Evolutionary conservation across 805 yeast species (phyloP).

Genomic region (Wickerhamomyces bovis): DNA sequence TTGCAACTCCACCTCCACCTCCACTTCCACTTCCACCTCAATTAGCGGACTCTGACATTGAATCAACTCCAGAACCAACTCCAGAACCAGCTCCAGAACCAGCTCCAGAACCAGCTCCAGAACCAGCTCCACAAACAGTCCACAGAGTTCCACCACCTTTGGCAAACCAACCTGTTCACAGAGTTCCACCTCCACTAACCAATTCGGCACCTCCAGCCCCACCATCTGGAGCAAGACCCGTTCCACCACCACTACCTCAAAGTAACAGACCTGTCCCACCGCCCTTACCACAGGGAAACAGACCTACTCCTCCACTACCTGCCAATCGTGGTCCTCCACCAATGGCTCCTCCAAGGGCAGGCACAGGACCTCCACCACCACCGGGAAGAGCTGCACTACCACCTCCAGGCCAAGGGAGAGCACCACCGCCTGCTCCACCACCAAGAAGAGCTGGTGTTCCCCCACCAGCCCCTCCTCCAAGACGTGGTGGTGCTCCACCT

Average conservation of each 20-base stretch:
- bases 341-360: slow-evolving; percentile 9
- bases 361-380: slow-evolving; percentile 8
- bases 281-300: neutral
- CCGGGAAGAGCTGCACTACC: slow-evolving; percentile 6
- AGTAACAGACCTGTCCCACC: slow-evolving; percentile 4
- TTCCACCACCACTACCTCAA: slow-evolving; percentile 1
- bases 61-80: slow-evolving; percentile 1
- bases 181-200: slow-evolving; percentile 21
- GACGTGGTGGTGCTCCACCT: slow-evolving; percentile 15
- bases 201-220: slow-evolving; percentile 6
- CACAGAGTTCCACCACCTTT: slow-evolving; percentile 25
- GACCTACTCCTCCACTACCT: slow-evolving; percentile 16
- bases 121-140: slow-evolving; percentile 6
- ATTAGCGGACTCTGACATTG: neutral
- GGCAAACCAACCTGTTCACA: slow-evolving; percentile 12
- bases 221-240: slow-evolving; percentile 5
- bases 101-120: slow-evolving; percentile 5
- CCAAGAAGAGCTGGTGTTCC: slow-evolving; percentile 16
- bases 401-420: slow-evolving; percentile 15
- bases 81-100: slow-evolving; percentile 13
- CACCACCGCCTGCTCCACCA: slow-evolving; percentile 22
- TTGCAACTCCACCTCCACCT: slow-evolving; percentile 26
- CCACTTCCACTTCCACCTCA: neutral
- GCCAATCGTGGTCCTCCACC: slow-evolving; percentile 21
- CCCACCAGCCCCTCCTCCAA: slow-evolving; percentile 23